Conservation (phyloP, 306 rosid genomes). For the Trifolium pratense region DNA sequence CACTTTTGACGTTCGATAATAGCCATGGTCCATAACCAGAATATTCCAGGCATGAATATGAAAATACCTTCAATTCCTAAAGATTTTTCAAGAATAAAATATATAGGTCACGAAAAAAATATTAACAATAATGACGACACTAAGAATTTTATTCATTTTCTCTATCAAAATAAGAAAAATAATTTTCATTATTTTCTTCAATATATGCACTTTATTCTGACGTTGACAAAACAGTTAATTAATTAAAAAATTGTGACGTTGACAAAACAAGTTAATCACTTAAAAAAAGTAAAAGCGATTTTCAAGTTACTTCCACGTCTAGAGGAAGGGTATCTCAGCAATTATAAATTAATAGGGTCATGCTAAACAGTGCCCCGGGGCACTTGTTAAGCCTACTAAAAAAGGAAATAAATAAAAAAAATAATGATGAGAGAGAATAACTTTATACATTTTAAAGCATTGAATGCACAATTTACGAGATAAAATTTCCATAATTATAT, state of each 20-base stretch:
- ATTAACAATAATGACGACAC: background rate
- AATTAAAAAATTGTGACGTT: background rate
- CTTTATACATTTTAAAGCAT: too few relatives aligned
- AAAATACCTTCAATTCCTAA: slow-evolving; percentile 33
- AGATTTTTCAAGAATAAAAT: background rate
- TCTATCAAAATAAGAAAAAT: background rate
- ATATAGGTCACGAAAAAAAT: slow-evolving; percentile 2
- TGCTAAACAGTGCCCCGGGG: too few relatives aligned
- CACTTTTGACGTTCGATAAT: slow-evolving; percentile 11
- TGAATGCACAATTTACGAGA: too few relatives aligned
- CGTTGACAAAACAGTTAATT: background rate
- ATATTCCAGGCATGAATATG: slow-evolving; percentile 44
- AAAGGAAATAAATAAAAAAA: too few relatives aligned
- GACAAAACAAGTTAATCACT: background rate
- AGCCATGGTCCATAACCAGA: slow-evolving; percentile 35
- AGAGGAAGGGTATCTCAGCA: slow-evolving; percentile 11
- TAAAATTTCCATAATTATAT: too few relatives aligned
- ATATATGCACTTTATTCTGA: slow-evolving; percentile 8
- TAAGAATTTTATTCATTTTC: background rate
- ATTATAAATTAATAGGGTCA: background rate
- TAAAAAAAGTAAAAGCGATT: background rate
- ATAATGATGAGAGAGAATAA: too few relatives aligned
- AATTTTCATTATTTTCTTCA: background rate
- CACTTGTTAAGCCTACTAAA: too few relatives aligned
- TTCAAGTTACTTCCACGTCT: background rate